Evolutionary conservation across 2,329 filamentous ascomycete species (phyloP).

Genomic region (Paecilomyces sp.): DNA sequence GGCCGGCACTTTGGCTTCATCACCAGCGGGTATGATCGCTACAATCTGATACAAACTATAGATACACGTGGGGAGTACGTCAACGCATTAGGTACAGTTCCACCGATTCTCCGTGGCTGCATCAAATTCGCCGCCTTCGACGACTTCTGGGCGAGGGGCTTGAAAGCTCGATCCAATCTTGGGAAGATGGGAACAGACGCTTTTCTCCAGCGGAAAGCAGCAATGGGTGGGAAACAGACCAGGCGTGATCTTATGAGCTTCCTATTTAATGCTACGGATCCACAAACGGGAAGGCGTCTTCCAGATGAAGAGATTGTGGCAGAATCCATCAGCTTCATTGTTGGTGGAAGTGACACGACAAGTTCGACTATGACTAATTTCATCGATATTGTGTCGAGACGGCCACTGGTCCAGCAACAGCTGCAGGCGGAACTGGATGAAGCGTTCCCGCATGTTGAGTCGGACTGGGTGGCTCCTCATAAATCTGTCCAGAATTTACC

Average conservation of each 20-base stretch:
- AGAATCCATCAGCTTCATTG: slow-evolving; percentile 7
- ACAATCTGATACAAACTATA: slow-evolving; percentile 1
- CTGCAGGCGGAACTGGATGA: slow-evolving; percentile 3
- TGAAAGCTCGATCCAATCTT: not conserved
- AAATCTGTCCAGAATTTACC: slow-evolving; percentile 1
- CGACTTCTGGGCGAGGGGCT: slow-evolving; percentile 3
- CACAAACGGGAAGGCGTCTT: slow-evolving; percentile 2
- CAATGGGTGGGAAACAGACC: not conserved
- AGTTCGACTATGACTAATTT: slow-evolving; percentile 7
- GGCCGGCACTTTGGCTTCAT: slow-evolving; percentile 6
- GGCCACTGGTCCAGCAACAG: not conserved
- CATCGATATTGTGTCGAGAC: slow-evolving; percentile 5
- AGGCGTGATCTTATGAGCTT: too few relatives aligned
- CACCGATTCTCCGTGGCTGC: not conserved
- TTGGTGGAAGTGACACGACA: slow-evolving; percentile 8
- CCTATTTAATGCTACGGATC: not conserved
- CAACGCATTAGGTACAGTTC: too few relatives aligned
- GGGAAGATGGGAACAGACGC: slow-evolving; percentile 1
- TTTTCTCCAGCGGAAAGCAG: slow-evolving; percentile 1
- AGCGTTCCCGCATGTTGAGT: not conserved
- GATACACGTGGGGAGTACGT: too few relatives aligned
- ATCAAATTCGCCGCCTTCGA: slow-evolving; percentile 2
- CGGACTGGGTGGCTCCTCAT: slow-evolving; percentile 4
- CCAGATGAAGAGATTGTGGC: slow-evolving; percentile 6
- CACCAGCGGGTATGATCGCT: slow-evolving; percentile 1